Evolutionary conservation across 1,284 basidiomycete genomes (phyloP).

Genomic region (Apiotrichum sp.): DNA sequence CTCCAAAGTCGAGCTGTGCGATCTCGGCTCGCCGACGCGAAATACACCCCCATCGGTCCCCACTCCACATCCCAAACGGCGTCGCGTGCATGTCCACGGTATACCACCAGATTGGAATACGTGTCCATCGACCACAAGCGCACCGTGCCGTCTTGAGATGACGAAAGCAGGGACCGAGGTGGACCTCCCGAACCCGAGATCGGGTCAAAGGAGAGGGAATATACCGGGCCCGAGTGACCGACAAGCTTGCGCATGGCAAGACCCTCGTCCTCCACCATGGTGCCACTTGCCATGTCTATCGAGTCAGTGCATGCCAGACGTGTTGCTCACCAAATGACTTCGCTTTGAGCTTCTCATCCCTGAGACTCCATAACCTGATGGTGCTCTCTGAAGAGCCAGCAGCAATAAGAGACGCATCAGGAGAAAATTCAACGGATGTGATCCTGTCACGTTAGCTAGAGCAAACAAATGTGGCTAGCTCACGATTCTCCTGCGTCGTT

Average conservation of each 20-base stretch:
- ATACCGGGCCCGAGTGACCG: constrained; percentile 94
- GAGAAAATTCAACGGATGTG: constrained; percentile 82
- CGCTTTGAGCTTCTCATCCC: constrained; percentile 72
- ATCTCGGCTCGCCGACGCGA: constrained; percentile 90
- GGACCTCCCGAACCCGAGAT: constrained; percentile 75
- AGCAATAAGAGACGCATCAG: constrained; percentile 89
- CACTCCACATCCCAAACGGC: constrained; percentile 99
- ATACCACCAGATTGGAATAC: constrained; percentile 85
- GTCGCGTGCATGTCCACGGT: constrained; percentile 84
- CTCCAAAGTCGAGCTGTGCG: constrained; percentile 94
- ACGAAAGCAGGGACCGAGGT: constrained; percentile 81
- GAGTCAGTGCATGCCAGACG: not conserved
- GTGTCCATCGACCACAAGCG: constrained; percentile 96
- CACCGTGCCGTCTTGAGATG: constrained; percentile 86
- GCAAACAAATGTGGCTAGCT: constrained; percentile 30
- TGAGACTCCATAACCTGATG: constrained; percentile 89
- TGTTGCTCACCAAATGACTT: constrained; percentile 63
- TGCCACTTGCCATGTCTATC: constrained; percentile 26
- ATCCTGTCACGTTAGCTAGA: constrained; percentile 52
- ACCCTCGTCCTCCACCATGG: constrained; percentile 62
- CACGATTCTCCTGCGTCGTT: constrained; percentile 88
- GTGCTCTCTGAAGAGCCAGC: constrained; percentile 95
- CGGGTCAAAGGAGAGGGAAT: constrained; percentile 89
- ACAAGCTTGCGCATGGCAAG: constrained; percentile 83
- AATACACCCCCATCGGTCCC: constrained; percentile 97